These are phyloP conservation scores for Euclidium syriacum DNA, from an alignment of 345 rosid species.

Conservation along the genomic window DNA sequence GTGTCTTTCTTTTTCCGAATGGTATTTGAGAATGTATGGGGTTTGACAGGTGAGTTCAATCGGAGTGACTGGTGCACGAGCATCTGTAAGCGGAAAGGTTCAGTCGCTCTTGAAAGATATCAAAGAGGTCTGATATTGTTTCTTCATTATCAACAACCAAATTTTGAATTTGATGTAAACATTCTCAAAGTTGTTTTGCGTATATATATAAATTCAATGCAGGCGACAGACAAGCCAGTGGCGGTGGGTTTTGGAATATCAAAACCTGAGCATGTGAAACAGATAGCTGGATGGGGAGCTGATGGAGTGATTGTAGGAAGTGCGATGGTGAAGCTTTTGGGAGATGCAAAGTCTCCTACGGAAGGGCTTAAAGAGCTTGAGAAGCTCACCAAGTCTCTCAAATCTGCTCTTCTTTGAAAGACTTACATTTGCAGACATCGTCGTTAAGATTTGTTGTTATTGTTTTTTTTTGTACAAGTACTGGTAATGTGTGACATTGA, in stretches of 20 bases:
- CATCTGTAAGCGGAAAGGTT: slow-evolving; percentile 64
- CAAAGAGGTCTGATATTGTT: slow-evolving; percentile 37
- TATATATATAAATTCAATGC: slow-evolving; percentile 6
- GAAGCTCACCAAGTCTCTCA: slow-evolving; percentile 58
- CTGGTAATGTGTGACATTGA: slow-evolving; percentile 2
- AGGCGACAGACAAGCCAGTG: slow-evolving; percentile 71
- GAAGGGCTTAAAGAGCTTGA: slow-evolving; percentile 74
- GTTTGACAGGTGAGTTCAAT: slow-evolving; percentile 70
- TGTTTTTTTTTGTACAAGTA: background rate
- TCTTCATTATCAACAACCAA: background rate
- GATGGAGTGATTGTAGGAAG: slow-evolving; percentile 85
- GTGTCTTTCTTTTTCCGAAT: background rate
- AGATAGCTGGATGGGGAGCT: slow-evolving; percentile 87
- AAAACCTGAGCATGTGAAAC: slow-evolving; percentile 68
- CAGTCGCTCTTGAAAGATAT: slow-evolving; percentile 62
- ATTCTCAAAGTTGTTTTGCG: background rate
- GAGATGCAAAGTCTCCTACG: slow-evolving; percentile 66
- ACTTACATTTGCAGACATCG: background rate
- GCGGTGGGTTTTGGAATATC: slow-evolving; percentile 87
- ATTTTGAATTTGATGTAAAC: background rate
- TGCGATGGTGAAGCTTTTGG: slow-evolving; percentile 71
- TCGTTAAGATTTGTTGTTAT: slow-evolving; percentile 11
- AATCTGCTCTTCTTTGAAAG: slow-evolving; percentile 54
- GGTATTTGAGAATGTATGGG: background rate
- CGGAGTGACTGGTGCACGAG: slow-evolving; percentile 92